Conservation (phyloP, 305 asterid genomes). For the Solanum chacoense region DNA sequence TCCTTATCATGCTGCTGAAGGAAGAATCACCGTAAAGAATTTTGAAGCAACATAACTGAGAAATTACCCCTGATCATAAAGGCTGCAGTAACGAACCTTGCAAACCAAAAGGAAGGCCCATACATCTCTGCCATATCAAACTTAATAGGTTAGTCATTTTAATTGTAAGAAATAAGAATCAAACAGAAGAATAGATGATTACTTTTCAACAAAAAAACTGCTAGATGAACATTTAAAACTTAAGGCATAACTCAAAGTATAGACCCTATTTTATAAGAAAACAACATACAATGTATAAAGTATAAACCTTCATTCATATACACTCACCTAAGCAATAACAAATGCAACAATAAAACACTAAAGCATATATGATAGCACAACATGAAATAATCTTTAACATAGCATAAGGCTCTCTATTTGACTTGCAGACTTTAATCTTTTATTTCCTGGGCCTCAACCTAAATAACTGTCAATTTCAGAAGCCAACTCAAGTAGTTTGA, state of each 20-base stretch:
- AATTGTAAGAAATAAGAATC: background rate
- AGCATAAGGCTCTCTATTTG: background rate
- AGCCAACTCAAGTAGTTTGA: background rate
- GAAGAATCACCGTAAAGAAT: background rate
- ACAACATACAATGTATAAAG: background rate
- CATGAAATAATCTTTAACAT: background rate
- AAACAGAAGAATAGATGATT: background rate
- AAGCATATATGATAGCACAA: background rate
- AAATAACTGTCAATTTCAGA: background rate
- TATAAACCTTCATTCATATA: background rate
- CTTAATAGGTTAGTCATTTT: constrained; percentile 15
- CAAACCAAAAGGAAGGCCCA: constrained; percentile 90
- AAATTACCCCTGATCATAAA: constrained; percentile 79
- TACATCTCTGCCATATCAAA: constrained; percentile 58
- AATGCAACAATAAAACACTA: background rate
- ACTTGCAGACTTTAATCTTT: background rate
- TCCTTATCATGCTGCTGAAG: background rate
- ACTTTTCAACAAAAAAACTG: background rate
- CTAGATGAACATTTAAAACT: background rate
- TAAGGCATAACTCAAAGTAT: background rate
- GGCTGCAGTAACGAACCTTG: constrained; percentile 85
- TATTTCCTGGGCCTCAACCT: background rate
- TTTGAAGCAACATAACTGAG: constrained; percentile 1
- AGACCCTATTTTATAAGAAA: background rate
- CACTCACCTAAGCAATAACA: background rate